Evolutionary conservation across 257 asterid genomes (phyloP), one percentile per base, ranked within the genome.

Genomic region (Solanum lignicaule): DNA sequence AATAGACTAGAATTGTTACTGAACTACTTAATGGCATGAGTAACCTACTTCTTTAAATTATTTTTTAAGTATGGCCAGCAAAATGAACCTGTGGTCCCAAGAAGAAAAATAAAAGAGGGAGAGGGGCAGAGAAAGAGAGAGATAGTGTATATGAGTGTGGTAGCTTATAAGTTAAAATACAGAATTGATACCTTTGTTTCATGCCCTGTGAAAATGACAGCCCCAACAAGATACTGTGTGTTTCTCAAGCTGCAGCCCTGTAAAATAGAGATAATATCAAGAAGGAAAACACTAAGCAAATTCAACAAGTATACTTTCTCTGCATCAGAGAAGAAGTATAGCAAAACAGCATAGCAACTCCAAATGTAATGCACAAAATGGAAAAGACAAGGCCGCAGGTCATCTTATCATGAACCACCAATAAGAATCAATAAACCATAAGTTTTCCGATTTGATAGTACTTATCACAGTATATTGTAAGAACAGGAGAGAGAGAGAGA

Each of bases 231-330:
- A 91, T 90, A 91, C 86, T 91, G 93, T 1, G 99, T 98, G 92
- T 98, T 98, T 90, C 98, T 94, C 85, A 98, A 93, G 90, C 94
- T 96, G 88, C 99, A 98, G 25, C 99, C 99, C 99, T 98, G 93
- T 88, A 90, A 91, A 58, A 86, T 87, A 89, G 43, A 82, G 71
- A 35, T 31, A 82, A 10, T 16, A 82, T 82, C 86, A 48, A 48
- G 86, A 82, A 82, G 69, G 69, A 52, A 82, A 82, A 52, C 65
- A 36, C 46, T 10, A 82, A 21, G 35, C 31, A 52, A 48, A 82
- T 48, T 82, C 71, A 82, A 82, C 69, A 82, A 82, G 86, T 82
- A 46, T 81, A 31, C 43, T 48, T 82, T 52, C 86, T 82, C 86
- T 55, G 86, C 86, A 82, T 82, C 13, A 82, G 86, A 82, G 46